phyloP scores from a whole-genome alignment of 108 stramenopile species.

The Nannochloropsis salina region DNA sequence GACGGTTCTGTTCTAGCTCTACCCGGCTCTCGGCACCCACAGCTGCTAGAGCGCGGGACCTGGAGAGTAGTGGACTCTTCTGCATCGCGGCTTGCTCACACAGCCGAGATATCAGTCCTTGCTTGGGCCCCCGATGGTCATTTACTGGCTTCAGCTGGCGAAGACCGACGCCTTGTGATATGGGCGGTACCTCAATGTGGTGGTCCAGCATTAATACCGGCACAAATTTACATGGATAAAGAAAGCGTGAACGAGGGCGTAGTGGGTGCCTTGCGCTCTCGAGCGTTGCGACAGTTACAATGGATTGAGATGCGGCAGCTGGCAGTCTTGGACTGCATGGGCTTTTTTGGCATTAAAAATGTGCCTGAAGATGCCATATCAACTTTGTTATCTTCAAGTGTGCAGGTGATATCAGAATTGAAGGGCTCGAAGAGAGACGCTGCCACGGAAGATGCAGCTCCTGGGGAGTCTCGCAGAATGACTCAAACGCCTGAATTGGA shows the following conservation, averaged over 20 bases:
- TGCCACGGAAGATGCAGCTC: no score
- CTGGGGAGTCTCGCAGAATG: no score
- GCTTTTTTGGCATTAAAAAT: not conserved
- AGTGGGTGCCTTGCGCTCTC: not conserved
- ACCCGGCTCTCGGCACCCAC: not conserved
- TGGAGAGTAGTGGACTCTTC: not conserved
- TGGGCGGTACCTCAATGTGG: not conserved
- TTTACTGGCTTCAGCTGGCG: not conserved
- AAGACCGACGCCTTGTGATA: not conserved
- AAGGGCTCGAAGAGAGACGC: no score
- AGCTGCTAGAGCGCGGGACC: not conserved
- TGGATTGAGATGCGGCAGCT: not conserved
- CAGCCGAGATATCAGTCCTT: not conserved
- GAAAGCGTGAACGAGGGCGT: not conserved
- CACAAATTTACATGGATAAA: not conserved
- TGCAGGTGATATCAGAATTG: no score
- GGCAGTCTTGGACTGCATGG: not conserved
- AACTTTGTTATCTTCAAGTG: no score
- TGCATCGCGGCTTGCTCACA: not conserved
- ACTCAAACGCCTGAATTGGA: no score
- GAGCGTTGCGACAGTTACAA: not conserved
- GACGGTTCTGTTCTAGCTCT: constrained; percentile 15
- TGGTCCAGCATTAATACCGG: not conserved
- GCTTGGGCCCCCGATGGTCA: not conserved
- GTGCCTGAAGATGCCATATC: not conserved